These are phyloP conservation scores for Sarocladium brachiariae DNA, from an alignment of 2,329 filamentous ascomycete genomes.

Conservation along the genomic window DNA sequence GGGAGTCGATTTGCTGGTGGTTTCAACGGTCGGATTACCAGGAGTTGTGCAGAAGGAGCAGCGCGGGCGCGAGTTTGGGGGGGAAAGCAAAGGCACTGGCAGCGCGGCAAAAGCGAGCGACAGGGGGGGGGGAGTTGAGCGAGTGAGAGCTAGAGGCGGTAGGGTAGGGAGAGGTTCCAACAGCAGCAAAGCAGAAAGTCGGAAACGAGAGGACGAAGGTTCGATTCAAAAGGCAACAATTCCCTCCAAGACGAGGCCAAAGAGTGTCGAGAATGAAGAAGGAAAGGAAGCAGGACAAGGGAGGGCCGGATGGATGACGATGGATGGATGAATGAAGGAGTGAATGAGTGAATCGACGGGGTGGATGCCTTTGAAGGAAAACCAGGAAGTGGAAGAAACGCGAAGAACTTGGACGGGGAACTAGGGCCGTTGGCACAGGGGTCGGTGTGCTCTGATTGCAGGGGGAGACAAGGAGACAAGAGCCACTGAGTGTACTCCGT, in stretches of 20 bases:
- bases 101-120: conserved; percentile 7
- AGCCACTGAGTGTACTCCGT: no score
- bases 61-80: conserved; percentile 1
- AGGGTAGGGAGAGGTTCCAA: neutral
- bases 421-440: neutral
- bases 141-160: no score
- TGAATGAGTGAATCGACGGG: no score
- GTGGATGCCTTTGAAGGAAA: neutral
- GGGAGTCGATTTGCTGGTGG: neutral
- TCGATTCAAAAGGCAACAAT: neutral
- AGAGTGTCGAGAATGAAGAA: neutral
- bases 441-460: neutral
- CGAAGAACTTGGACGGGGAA: conserved; percentile 2
- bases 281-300: neutral
- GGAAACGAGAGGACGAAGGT: conserved; percentile 1
- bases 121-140: no score
- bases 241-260: neutral
- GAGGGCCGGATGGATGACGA: neutral
- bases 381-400: neutral
- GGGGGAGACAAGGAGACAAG: no score
- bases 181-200: neutral
- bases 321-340: neutral
- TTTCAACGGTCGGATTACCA: neutral
- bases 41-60: neutral
- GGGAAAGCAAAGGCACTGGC: no score